These are phyloP conservation scores for Pueraria montana DNA, from an alignment of 306 rosid species.

Conservation along the genomic window DNA sequence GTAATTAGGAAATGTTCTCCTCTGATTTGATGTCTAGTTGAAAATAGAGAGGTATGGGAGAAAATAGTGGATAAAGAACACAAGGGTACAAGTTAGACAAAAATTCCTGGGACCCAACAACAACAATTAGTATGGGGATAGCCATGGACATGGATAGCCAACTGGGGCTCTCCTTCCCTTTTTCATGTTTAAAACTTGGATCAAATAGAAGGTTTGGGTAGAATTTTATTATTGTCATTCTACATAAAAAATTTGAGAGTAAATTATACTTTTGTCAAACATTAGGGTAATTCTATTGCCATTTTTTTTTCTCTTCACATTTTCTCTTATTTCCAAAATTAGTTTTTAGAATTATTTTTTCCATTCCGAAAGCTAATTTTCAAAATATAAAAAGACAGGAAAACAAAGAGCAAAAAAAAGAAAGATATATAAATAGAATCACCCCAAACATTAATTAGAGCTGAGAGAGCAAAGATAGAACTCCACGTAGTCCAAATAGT, in stretches of 20 bases:
- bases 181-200: too few relatives aligned
- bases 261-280: too few relatives aligned
- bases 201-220: too few relatives aligned
- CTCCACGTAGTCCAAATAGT: not conserved
- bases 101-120: not conserved
- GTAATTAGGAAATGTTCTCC: constrained; percentile 32
- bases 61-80: constrained; percentile 24
- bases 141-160: not conserved
- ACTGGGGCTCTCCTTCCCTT: too few relatives aligned
- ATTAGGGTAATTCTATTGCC: not conserved
- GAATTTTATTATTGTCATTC: too few relatives aligned
- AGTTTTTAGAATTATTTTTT: not conserved
- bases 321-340: not conserved
- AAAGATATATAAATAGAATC: not conserved
- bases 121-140: constrained; percentile 3
- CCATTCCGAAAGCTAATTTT: not conserved
- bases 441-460: not conserved
- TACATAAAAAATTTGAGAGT: too few relatives aligned
- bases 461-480: not conserved
- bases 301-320: not conserved
- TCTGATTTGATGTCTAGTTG: constrained; percentile 40
- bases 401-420: not conserved
- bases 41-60: not conserved
- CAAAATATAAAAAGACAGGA: not conserved
- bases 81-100: constrained; percentile 6